A percentile compares a stretch with the other conserved stretches of the same genome.
Evolutionary conservation across 495 filamentous ascomycete species (phyloP).

Genomic region (Mycothermus thermophilus): DNA sequence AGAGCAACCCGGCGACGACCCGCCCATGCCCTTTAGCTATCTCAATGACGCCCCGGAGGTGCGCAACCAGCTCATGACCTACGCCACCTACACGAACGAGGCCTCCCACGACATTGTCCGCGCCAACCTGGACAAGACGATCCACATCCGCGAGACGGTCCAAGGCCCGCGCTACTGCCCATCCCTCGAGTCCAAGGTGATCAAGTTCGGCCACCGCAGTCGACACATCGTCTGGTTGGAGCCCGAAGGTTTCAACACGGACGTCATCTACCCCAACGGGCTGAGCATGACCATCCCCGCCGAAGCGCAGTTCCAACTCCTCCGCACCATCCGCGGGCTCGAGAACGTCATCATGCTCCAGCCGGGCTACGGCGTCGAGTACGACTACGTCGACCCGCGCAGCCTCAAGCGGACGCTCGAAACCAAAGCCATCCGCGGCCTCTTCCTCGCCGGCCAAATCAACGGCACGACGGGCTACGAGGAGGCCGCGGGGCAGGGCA

Average conservation of each 20-base stretch:
- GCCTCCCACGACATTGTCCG: slow-evolving; percentile 73
- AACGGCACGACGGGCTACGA: slow-evolving; percentile 98
- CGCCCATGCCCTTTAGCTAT: slow-evolving; percentile 83
- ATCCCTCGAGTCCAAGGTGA: slow-evolving; percentile 86
- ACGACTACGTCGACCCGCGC: slow-evolving; percentile 95
- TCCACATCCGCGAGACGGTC: slow-evolving; percentile 93
- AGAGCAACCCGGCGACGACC: slow-evolving; percentile 66
- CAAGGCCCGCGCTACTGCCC: slow-evolving; percentile 92
- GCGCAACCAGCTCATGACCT: slow-evolving; percentile 66
- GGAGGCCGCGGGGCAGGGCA: slow-evolving; percentile 86
- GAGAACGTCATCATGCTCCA: slow-evolving; percentile 91
- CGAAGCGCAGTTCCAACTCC: slow-evolving; percentile 67
- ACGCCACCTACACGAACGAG: slow-evolving; percentile 73
- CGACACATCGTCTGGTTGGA: slow-evolving; percentile 89
- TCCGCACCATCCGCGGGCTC: slow-evolving; percentile 72
- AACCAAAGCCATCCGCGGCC: slow-evolving; percentile 77
- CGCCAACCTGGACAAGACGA: slow-evolving; percentile 75
- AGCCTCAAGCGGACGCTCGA: slow-evolving; percentile 76
- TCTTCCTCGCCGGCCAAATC: slow-evolving; percentile 93
- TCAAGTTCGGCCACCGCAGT: slow-evolving; percentile 67
- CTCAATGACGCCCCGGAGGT: slow-evolving; percentile 66
- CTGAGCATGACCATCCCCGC: slow-evolving; percentile 93
- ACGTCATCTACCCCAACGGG: slow-evolving; percentile 91
- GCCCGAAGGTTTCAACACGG: slow-evolving; percentile 84
- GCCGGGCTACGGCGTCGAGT: slow-evolving; percentile 93